phyloP scores from a whole-genome alignment of 306 rosid species.

The Medicago ruthenica region DNA sequence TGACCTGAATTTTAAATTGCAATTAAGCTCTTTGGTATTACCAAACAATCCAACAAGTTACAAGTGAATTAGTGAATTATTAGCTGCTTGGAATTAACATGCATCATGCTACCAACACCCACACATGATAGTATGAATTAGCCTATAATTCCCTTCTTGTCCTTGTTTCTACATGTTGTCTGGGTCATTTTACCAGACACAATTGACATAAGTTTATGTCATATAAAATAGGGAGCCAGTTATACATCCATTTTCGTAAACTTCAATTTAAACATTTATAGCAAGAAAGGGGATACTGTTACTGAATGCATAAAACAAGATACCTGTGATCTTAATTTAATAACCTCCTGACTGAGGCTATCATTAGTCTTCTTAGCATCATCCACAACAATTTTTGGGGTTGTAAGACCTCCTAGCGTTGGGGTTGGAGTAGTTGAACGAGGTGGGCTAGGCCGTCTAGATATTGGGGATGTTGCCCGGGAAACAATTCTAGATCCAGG shows the following conservation, averaged over 20 bases:
- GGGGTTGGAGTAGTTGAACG: slow-evolving; percentile 99
- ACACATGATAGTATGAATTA: background rate
- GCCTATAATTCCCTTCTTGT: slow-evolving; percentile 14
- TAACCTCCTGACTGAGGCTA: slow-evolving; percentile 94
- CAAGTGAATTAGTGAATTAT: slow-evolving; percentile 23
- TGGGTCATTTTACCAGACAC: slow-evolving; percentile 28
- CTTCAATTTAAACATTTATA: background rate
- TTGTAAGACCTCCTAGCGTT: slow-evolving; percentile 94
- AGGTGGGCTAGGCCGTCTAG: slow-evolving; percentile 98
- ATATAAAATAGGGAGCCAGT: background rate
- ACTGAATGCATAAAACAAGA: slow-evolving; percentile 26
- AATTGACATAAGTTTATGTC: slow-evolving; percentile 31
- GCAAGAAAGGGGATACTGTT: slow-evolving; percentile 34
- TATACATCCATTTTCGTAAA: slow-evolving; percentile 27
- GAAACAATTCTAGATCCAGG: slow-evolving; percentile 99
- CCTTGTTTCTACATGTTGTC: slow-evolving; percentile 21
- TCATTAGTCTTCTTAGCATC: slow-evolving; percentile 87
- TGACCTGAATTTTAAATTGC: slow-evolving; percentile 10
- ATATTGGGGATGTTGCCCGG: slow-evolving; percentile 97
- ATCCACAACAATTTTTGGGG: slow-evolving; percentile 89
- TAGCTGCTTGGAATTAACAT: slow-evolving; percentile 14
- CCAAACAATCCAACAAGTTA: slow-evolving; percentile 9
- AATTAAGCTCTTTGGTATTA: slow-evolving; percentile 2
- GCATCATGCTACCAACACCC: slow-evolving; percentile 30
- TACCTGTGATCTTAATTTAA: slow-evolving; percentile 93